These are phyloP conservation scores for Diplodia seriata DNA, from an alignment of 2,329 filamentous ascomycete species.

Conservation along the genomic window DNA sequence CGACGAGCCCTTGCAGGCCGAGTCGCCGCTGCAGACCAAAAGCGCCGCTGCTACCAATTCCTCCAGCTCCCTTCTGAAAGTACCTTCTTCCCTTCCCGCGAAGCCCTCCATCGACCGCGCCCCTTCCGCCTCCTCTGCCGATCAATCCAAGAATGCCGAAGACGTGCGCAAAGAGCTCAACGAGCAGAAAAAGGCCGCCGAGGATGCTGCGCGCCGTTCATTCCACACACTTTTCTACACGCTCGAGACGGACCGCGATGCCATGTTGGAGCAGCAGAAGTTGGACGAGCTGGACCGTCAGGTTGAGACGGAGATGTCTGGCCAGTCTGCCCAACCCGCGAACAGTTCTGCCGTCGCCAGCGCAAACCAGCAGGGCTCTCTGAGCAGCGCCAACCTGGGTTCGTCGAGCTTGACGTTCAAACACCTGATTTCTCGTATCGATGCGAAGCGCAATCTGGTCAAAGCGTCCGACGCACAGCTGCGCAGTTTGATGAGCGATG, in stretches of 20 bases:
- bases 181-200: slow-evolving; percentile 87
- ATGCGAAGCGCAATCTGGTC: slow-evolving; percentile 88
- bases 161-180: slow-evolving; percentile 93
- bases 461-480: slow-evolving; percentile 92
- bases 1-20: slow-evolving; percentile 41
- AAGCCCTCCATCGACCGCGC: slow-evolving; percentile 64
- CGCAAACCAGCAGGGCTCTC: slow-evolving; percentile 77
- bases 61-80: slow-evolving; percentile 63
- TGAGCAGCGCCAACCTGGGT: slow-evolving; percentile 93
- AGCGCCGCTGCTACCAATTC: slow-evolving; percentile 61
- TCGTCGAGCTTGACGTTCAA: slow-evolving; percentile 96
- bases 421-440: slow-evolving; percentile 94
- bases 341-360: slow-evolving; percentile 58
- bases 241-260: slow-evolving; percentile 90
- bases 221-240: slow-evolving; percentile 96
- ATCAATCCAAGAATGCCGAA: slow-evolving; percentile 74
- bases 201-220: slow-evolving; percentile 85
- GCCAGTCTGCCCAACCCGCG: slow-evolving; percentile 60
- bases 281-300: slow-evolving; percentile 96
- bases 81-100: slow-evolving; percentile 71
- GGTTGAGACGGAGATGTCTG: slow-evolving; percentile 92
- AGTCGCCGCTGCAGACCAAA: slow-evolving; percentile 59
- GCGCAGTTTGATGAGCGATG: slow-evolving; percentile 92
- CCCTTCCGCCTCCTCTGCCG: slow-evolving; percentile 57
- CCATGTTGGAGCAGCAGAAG: slow-evolving; percentile 97